Evolutionary conservation across 1,139 yeast species (phyloP), one percentile per base, ranked within the genome.

Genomic region (Kodamaea sp.): DNA sequence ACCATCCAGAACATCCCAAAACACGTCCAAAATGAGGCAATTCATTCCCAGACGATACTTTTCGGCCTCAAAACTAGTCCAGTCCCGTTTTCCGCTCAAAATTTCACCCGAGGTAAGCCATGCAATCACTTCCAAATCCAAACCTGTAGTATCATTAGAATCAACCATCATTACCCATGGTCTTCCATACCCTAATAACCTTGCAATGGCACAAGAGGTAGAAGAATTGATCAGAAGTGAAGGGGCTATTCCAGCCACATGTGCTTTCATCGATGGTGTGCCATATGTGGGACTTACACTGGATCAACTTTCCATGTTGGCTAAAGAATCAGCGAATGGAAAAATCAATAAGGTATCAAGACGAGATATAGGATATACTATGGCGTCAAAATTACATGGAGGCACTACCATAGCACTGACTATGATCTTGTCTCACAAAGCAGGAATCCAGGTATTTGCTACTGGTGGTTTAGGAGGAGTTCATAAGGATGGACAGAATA

Each of bases 391-490:
- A 27, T 57, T 78, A 21, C 68, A 76, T 35, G 97, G 97, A 4
- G 96, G 96, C 2, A 89, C 97, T 2, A 88, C 97, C 0, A 86
- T 88, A 42, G 88, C 96, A 1, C 83, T 86, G 32, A 88, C 96
- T 0, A 86, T 88, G 95, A 83, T 88, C 11, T 59, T 89, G 11
- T 82, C 96, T 0, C 70, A 80, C 35, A 53, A 63, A 51, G 90
- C 90, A 0, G 94, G 95, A 0, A 85, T 88, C 47, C 73, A 76
- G 45, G 89, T 89, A 14, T 89, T 88, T 69, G 95, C 95, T 1
- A 89, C 96, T 2, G 97, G 97, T 24, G 97, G 97, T 1, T 69
- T 88, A 18, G 96, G 97, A 7, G 97, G 97, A 11, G 96, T 88
- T 10, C 96, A 89, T 51, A 72, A 88, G 37, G 86, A 84, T 9